These are phyloP conservation scores for Capronia epimyces DNA, from an alignment of 2,329 filamentous ascomycete genomes.

Conservation along the genomic window DNA sequence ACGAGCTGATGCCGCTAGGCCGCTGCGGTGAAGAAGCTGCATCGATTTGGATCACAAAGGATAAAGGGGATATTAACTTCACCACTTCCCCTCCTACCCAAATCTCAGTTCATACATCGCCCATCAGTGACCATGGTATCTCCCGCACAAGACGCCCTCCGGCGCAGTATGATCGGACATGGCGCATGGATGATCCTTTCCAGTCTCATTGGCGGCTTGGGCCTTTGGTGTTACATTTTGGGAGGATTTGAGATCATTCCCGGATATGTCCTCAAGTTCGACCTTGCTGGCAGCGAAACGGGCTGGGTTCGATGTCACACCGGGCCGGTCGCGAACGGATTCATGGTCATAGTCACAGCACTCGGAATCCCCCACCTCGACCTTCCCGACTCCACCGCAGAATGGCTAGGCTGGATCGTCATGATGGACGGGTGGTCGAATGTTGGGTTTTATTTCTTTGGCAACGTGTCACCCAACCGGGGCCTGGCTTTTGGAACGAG, in stretches of 20 bases:
- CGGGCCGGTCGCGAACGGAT: conserved; percentile 4
- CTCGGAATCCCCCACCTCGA: conserved; percentile 8
- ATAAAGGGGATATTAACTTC: background rate
- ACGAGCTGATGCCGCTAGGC: too few relatives aligned
- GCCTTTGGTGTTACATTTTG: conserved; percentile 6
- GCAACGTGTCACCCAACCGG: conserved; percentile 9
- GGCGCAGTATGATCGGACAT: conserved; percentile 2
- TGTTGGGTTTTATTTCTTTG: conserved; percentile 10
- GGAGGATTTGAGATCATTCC: conserved; percentile 9
- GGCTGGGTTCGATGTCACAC: conserved; percentile 10
- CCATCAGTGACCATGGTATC: background rate
- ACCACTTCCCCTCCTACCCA: background rate
- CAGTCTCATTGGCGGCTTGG: conserved; percentile 3
- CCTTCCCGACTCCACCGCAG: conserved; percentile 2
- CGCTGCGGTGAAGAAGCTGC: background rate
- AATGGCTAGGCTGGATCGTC: conserved; percentile 7
- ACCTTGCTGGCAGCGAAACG: conserved; percentile 5
- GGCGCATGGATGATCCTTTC: conserved; percentile 5
- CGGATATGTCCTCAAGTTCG: conserved; percentile 3
- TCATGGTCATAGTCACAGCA: conserved; percentile 7
- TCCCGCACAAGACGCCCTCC: background rate
- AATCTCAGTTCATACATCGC: background rate
- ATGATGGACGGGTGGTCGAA: conserved; percentile 12
- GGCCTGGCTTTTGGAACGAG: conserved; percentile 9
- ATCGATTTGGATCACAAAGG: background rate